Conservation (phyloP, 148 eudicot species). For the Oxyria digyna region DNA sequence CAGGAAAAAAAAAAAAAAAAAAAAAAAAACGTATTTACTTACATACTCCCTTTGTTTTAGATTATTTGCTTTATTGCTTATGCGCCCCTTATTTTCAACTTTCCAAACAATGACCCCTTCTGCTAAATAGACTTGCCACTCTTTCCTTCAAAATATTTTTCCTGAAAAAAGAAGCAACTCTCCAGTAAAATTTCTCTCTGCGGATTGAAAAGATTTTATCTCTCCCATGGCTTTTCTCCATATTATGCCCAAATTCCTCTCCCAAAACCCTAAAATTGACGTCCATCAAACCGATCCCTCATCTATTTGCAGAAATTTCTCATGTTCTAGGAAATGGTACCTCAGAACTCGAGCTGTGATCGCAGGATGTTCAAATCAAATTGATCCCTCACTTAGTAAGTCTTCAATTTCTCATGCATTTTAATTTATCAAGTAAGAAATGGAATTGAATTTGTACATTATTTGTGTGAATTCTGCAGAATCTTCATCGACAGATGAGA, state of each 20-base stretch:
- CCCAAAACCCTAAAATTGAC: slow-evolving; percentile 2
- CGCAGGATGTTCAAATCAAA: slow-evolving; percentile 15
- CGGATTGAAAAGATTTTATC: not conserved
- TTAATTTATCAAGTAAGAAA: not conserved
- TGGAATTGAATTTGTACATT: not conserved
- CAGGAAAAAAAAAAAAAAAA: too few relatives aligned
- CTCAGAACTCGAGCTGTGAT: slow-evolving; percentile 6
- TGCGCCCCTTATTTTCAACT: too few relatives aligned
- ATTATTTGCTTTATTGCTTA: too few relatives aligned
- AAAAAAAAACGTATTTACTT: too few relatives aligned
- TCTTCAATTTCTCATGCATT: not conserved
- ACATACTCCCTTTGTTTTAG: too few relatives aligned
- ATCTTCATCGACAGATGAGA: slow-evolving; percentile 18
- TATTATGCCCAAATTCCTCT: slow-evolving; percentile 13
- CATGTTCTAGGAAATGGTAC: slow-evolving; percentile 14
- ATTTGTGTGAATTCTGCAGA: slow-evolving; percentile 17
- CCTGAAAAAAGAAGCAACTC: too few relatives aligned
- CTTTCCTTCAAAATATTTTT: too few relatives aligned
- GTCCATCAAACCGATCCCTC: slow-evolving; percentile 1
- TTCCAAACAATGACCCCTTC: too few relatives aligned
- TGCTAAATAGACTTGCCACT: too few relatives aligned
- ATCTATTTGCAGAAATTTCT: not conserved
- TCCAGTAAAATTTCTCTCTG: too few relatives aligned
- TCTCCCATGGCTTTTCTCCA: slow-evolving; percentile 30
- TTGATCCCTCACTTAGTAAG: slow-evolving; percentile 19